Evolutionary conservation across 495 filamentous ascomycete species (phyloP), one percentile per base, ranked within the genome.

Genomic region (Neurospora sublineolata): DNA sequence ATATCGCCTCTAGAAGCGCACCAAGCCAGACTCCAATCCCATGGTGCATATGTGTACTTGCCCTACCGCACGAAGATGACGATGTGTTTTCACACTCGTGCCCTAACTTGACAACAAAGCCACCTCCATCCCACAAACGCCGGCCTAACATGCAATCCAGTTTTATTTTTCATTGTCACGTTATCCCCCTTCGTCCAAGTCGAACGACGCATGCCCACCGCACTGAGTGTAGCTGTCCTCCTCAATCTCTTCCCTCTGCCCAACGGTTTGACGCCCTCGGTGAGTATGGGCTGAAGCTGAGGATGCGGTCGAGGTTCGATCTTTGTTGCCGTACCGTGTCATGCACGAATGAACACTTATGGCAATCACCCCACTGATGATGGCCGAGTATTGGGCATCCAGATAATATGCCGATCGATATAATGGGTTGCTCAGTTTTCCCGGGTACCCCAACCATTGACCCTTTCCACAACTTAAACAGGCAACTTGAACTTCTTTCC

Each of bases 401-500:
- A 12, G 23, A 0, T 30, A 30, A 9, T 1, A 33, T 2, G 23
- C 27, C 33, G 52, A 60, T 60, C 12, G 5, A 33, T 18, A 1
- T 12, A 27, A 33, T 23, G 16, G 6, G 3, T 23, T 30, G 52
- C 27, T 60, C 52, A 16, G 1, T 58, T 27, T 12, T 1, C 0
- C 69, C 18, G 10, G 8, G 6, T 33, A 27, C 9, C n/a, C 69
- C 69, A 18, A 12, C 37, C 5, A 30, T 33, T 60, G 0, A 3
- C 27, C 3, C 0, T 16, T 12, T 1, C 37, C 69, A 36, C 14
- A 6, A 14, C 36, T 84, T 86, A 95, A 74, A 94, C 92, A 18
- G 92, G 92, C 69, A 95, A 83, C 80, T 92, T 92, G 79, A 95
- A 95, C 82, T 91, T 94, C 86, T 93, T 91, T 69, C 92, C 92